Percentiles rank a stretch among this genome's conserved stretches.
Evolutionary conservation across 495 filamentous ascomycete species (phyloP).

Genomic region (Penicillium turbatum): DNA sequence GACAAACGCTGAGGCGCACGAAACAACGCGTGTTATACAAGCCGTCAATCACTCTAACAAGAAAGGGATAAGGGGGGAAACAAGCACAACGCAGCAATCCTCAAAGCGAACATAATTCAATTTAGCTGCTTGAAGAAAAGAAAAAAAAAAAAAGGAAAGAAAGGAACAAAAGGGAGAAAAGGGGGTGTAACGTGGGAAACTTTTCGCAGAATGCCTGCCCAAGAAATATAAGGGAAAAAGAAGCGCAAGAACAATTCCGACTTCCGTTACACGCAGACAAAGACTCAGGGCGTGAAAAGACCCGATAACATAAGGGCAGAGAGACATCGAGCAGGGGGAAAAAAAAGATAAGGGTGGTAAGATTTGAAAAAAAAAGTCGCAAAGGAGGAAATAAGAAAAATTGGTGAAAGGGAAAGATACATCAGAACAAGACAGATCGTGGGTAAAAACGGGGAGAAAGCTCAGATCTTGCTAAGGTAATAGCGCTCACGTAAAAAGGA

Average conservation of each 20-base stretch:
- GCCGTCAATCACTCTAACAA: conserved; percentile 23
- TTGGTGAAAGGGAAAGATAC: conserved; percentile 15
- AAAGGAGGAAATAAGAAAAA: conserved; percentile 11
- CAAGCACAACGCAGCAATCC: conserved; percentile 33
- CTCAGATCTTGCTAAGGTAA: conserved; percentile 44
- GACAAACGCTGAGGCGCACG: conserved; percentile 24
- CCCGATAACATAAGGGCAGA: conserved; percentile 17
- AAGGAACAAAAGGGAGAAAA: conserved; percentile 34
- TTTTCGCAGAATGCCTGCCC: conserved; percentile 51
- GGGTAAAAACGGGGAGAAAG: conserved; percentile 15
- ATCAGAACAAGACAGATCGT: conserved; percentile 16
- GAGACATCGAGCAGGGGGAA: conserved; percentile 16
- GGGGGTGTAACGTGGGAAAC: conserved; percentile 27
- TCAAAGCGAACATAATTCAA: conserved; percentile 42
- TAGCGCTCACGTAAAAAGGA: conserved; percentile 47
- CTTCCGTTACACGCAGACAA: conserved; percentile 39
- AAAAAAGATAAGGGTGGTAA: conserved; percentile 11
- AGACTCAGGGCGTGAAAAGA: conserved; percentile 28
- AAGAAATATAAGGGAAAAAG: conserved; percentile 39
- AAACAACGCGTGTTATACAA: conserved; percentile 29
- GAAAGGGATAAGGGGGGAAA: conserved; percentile 19
- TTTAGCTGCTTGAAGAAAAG: conserved; percentile 40
- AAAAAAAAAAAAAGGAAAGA: conserved; percentile 30
- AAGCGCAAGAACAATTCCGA: conserved; percentile 37
- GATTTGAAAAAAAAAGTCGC: conserved; percentile 6